Evolutionary conservation across 1,139 yeast genomes (phyloP).

Genomic region (Debaryomycetaceae sp.): DNA sequence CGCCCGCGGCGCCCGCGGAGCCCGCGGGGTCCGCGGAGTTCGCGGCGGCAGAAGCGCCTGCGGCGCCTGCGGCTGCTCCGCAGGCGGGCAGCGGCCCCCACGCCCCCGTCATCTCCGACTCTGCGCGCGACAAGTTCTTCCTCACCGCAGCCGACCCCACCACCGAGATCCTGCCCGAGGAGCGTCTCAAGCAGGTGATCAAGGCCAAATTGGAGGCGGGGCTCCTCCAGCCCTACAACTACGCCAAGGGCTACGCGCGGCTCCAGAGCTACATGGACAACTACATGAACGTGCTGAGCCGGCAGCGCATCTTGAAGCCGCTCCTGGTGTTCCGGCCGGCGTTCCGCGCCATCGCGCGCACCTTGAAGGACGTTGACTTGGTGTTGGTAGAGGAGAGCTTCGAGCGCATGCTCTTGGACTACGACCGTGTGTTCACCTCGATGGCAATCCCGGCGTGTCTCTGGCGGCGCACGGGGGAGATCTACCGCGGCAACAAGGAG

Average conservation of each 20-base stretch:
- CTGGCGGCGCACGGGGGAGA: slow-evolving; percentile 97
- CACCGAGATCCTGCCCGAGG: slow-evolving; percentile 91
- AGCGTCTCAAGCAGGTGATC: slow-evolving; percentile 88
- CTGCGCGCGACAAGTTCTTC: slow-evolving; percentile 90
- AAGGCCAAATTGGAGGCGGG: slow-evolving; percentile 96
- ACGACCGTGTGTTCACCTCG: slow-evolving; percentile 92
- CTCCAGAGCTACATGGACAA: slow-evolving; percentile 89
- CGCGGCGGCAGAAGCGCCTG: background rate
- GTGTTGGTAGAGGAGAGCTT: slow-evolving; percentile 92
- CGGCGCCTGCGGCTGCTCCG: slow-evolving; percentile 1
- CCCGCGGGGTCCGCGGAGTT: background rate
- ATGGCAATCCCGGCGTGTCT: slow-evolving; percentile 98
- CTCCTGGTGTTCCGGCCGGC: slow-evolving; percentile 87
- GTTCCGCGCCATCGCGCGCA: slow-evolving; percentile 86
- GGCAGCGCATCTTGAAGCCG: slow-evolving; percentile 87
- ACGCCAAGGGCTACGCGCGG: slow-evolving; percentile 90
- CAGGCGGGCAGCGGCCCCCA: slow-evolving; percentile 14
- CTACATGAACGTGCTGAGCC: slow-evolving; percentile 80
- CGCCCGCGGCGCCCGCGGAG: background rate
- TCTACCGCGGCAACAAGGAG: slow-evolving; percentile 91
- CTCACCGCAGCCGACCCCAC: slow-evolving; percentile 97
- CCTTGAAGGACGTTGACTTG: slow-evolving; percentile 85
- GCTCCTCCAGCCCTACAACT: slow-evolving; percentile 84
- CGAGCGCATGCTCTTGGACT: slow-evolving; percentile 88
- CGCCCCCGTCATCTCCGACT: slow-evolving; percentile 59